Base-by-base conservation (phyloP, 306 rosid genomes). In the Clitoria ternatea region DNA sequence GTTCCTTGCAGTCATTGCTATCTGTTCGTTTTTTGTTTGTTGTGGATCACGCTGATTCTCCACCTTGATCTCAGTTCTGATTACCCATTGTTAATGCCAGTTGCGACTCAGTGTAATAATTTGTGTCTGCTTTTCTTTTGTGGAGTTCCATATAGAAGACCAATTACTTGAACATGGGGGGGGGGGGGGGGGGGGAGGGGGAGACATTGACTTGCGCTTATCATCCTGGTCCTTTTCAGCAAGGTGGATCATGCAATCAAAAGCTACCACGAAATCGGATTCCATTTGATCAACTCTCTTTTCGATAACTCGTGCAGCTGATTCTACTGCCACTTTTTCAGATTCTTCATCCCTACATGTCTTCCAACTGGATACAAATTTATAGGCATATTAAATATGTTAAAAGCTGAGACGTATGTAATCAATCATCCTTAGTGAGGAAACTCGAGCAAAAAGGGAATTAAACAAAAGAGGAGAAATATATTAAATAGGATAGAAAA, bases 201-300 rank as follows among this genome's bases (percentile, higher is more conserved):
- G n/a, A n/a, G 94, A 77, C 94, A 88, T 78, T 48, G 88, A 54
- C 75, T 93, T 93, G 66, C 97, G 97, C 96, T 87, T 93, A 11
- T 93, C 94, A 67, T 90, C 98, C 44, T 85, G 88, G 82, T 93
- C 97, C 42, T 77, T 75, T 48, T 93, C 90, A 60, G 96, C 90
- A 65, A 83, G 89, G 74, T 87, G 85, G 70, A 88, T 93, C 98
- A 93, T 93, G 87, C 82, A 93, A 80, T 90, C 98, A 45, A 93
- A 83, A 40, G 95, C 97, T 92, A 90, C 78, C 87, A 93, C 90
- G 73, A 90, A 93, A 77, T 90, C 85, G 0, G 94, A 80, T 59
- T 93, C 97, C 98, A 93, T 93, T 84, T 90, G 79, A 85, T 93
- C 97, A 39, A 93, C 97, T 77, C 98, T 88, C 84, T 88, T 93